Evolutionary conservation across 306 rosid genomes (phyloP).

Genomic region (Vigna hirtella): DNA sequence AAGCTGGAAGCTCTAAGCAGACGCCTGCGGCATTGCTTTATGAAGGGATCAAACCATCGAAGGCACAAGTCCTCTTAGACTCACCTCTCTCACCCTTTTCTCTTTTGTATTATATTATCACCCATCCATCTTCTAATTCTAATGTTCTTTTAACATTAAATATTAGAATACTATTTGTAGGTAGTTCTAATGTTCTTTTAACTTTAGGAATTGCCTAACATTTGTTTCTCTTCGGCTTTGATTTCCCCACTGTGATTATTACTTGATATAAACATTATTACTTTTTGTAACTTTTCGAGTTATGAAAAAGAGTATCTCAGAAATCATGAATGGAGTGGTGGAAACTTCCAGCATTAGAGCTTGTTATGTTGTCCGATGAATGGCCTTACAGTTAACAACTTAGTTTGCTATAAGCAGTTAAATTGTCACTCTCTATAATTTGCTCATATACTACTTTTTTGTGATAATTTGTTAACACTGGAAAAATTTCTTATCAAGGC

Average conservation of each 20-base stretch:
- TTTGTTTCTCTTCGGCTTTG: constrained; percentile 32
- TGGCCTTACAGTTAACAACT: not conserved
- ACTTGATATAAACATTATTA: not conserved
- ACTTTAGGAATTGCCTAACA: constrained; percentile 38
- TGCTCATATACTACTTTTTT: too few relatives aligned
- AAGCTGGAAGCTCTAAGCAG: constrained; percentile 86
- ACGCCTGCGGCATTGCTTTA: constrained; percentile 77
- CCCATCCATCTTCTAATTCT: constrained; percentile 25
- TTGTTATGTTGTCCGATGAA: not conserved
- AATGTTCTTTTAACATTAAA: constrained; percentile 13
- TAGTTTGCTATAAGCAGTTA: too few relatives aligned
- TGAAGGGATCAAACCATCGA: constrained; percentile 67
- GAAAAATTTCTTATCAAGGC: too few relatives aligned
- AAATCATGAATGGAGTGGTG: too few relatives aligned
- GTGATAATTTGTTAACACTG: too few relatives aligned
- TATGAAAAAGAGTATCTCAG: too few relatives aligned
- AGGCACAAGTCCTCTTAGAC: constrained; percentile 57
- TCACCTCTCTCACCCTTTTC: not conserved
- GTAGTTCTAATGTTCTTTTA: not conserved
- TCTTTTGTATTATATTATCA: constrained; percentile 40
- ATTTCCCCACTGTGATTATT: constrained; percentile 27
- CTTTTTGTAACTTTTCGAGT: too few relatives aligned
- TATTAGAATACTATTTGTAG: constrained; percentile 18
- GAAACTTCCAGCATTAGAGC: too few relatives aligned
- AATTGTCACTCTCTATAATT: too few relatives aligned